A percentile compares a stretch with the other conserved stretches of the same genome.
phyloP scores from a whole-genome alignment of 1,284 basidiomycete genomes.

The Ganoderma meredithae region DNA sequence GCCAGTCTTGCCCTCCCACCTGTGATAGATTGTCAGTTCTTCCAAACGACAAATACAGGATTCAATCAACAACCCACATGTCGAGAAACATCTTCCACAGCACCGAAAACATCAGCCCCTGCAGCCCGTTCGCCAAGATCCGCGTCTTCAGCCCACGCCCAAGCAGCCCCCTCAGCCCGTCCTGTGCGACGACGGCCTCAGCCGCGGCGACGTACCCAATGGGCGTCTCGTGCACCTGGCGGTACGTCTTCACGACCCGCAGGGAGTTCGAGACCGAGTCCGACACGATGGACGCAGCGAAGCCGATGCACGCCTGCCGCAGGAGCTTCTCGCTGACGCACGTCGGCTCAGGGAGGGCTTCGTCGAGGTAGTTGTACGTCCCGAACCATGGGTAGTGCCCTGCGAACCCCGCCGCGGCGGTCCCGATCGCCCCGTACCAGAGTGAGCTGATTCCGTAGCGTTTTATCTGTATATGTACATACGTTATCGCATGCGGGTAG shows the following conservation, averaged over 20 bases:
- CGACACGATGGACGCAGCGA: conserved; percentile 80
- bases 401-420: conserved; percentile 91
- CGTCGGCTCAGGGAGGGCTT: conserved; percentile 64
- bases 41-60: background rate
- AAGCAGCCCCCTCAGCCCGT: conserved; percentile 74
- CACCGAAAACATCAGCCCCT: conserved; percentile 85
- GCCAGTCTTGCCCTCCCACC: conserved; percentile 46
- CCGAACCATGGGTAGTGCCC: conserved; percentile 88
- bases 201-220: conserved; percentile 81
- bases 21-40: background rate
- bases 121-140: conserved; percentile 87
- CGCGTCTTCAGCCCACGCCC: conserved; percentile 86
- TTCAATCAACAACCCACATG: conserved; percentile 58
- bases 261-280: conserved; percentile 88
- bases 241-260: conserved; percentile 90
- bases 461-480: conserved; percentile 56
- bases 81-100: conserved; percentile 89
- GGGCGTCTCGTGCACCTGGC: conserved; percentile 83
- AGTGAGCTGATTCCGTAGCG: conserved; percentile 78
- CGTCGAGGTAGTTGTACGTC: conserved; percentile 85
- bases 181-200: conserved; percentile 65
- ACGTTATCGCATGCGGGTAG: background rate
- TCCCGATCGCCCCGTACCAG: conserved; percentile 90
- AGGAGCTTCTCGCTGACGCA: conserved; percentile 64
- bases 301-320: conserved; percentile 89